Evolutionary conservation across 345 rosid species (phyloP).

Genomic region (Hibiscus mutabilis): DNA sequence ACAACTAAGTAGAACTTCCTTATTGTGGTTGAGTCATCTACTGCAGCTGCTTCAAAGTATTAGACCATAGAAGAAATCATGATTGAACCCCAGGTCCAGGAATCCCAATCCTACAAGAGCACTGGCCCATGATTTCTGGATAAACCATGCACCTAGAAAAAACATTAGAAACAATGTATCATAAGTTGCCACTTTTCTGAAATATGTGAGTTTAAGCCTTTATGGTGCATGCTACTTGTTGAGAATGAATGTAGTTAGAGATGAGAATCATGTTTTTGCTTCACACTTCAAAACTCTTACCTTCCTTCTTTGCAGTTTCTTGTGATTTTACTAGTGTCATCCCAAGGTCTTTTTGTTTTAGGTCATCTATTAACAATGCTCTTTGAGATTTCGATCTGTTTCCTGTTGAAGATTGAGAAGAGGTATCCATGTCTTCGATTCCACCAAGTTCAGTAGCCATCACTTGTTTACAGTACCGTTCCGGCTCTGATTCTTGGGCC

Average conservation of each 20-base stretch:
- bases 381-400: constrained; percentile 26
- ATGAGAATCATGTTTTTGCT: constrained; percentile 5
- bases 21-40: constrained; percentile 1
- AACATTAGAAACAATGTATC: constrained; percentile 10
- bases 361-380: constrained; percentile 23
- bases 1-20: not conserved
- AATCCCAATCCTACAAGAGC: constrained; percentile 58
- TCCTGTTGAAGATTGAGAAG: constrained; percentile 8
- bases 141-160: constrained; percentile 32
- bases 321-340: constrained; percentile 14
- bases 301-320: constrained; percentile 25
- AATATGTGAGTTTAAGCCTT: not conserved
- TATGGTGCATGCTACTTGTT: constrained; percentile 11
- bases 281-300: constrained; percentile 24
- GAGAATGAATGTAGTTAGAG: constrained; percentile 3
- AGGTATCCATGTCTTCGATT: constrained; percentile 15
- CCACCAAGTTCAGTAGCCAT: constrained; percentile 11
- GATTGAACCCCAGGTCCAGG: constrained; percentile 40
- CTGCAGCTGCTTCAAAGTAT: constrained; percentile 25
- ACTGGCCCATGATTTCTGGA: constrained; percentile 26
- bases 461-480: too few species aligned
- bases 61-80: constrained; percentile 68
- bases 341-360: constrained; percentile 13
- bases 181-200: not conserved
- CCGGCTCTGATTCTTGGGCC: not conserved